A percentile compares a stretch with the other conserved stretches of the same genome.
Evolutionary conservation across 108 stramenopile species (phyloP).

Genomic region (Pseudonitzschia multiseries): DNA sequence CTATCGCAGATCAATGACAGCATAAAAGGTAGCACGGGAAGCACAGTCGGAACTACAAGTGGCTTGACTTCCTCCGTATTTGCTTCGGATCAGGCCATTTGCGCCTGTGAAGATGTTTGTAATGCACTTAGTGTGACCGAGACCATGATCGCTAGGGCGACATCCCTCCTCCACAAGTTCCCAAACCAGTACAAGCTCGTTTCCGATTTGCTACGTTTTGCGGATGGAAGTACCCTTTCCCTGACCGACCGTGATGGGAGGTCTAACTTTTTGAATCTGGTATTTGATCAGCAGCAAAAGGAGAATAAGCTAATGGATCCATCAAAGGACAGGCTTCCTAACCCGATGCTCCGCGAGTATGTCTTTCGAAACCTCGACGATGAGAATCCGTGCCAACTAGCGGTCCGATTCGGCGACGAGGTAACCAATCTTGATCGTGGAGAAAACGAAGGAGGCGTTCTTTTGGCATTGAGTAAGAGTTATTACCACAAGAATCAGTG

Average conservation of each 20-base stretch:
- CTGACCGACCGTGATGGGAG: conserved; percentile 48
- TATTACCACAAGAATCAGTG: conserved; percentile 15
- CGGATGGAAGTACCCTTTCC: conserved; percentile 47
- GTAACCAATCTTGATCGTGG: conserved; percentile 20
- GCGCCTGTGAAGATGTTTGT: conserved; percentile 80
- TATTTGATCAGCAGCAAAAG: conserved; percentile 55
- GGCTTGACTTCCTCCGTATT: conserved; percentile 37
- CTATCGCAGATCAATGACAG: conserved; percentile 27
- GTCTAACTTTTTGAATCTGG: conserved; percentile 49
- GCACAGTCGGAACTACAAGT: conserved; percentile 19
- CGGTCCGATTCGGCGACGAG: conserved; percentile 59
- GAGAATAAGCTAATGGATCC: conserved; percentile 8
- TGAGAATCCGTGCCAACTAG: conserved; percentile 68
- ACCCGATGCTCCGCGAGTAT: conserved; percentile 75
- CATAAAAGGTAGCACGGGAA: conserved; percentile 1
- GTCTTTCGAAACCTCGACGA: conserved; percentile 67
- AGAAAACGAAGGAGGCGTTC: conserved; percentile 31
- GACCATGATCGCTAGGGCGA: conserved; percentile 64
- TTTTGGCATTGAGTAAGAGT: conserved; percentile 32
- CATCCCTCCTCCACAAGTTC: conserved; percentile 63
- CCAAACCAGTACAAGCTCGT: conserved; percentile 65
- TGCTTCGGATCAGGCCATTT: conserved; percentile 56
- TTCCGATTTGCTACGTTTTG: conserved; percentile 51
- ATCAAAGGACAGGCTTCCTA: conserved; percentile 19
- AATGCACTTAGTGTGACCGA: conserved; percentile 68